These are phyloP conservation scores for Exophiala calicioides DNA, from an alignment of 2,329 filamentous ascomycete species.

Conservation along the genomic window DNA sequence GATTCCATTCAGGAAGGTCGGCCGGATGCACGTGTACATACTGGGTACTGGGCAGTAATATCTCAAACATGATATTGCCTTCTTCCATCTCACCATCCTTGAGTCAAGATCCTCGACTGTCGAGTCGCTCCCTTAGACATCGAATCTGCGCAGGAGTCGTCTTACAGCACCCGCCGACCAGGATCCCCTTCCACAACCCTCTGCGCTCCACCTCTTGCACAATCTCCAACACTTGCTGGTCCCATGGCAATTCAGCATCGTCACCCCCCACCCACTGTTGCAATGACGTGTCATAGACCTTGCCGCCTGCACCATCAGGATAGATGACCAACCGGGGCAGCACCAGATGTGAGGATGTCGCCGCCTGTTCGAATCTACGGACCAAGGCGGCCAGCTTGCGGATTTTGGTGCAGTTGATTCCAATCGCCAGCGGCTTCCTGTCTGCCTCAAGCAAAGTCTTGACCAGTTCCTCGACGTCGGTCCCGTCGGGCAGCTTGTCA, in stretches of 20 bases:
- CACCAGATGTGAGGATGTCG: constrained; percentile 38
- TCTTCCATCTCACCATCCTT: no score
- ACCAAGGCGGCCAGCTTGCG: constrained; percentile 36
- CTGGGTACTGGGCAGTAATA: no score
- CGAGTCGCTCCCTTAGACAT: constrained; percentile 30
- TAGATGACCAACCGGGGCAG: constrained; percentile 62
- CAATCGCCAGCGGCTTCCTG: constrained; percentile 60
- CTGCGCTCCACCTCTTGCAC: constrained; percentile 26
- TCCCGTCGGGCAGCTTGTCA: constrained; percentile 60
- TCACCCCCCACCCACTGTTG: constrained; percentile 57
- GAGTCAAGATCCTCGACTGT: no score
- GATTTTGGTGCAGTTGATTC: constrained; percentile 64
- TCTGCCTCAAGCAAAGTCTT: constrained; percentile 37
- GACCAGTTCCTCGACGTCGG: constrained; percentile 47
- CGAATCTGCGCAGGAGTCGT: constrained; percentile 41
- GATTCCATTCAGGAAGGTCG: no score
- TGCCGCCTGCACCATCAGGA: constrained; percentile 68
- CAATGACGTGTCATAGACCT: constrained; percentile 65
- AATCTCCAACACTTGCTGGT: constrained; percentile 36
- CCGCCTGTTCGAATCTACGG: constrained; percentile 39
- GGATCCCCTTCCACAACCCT: constrained; percentile 31
- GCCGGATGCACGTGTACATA: no score
- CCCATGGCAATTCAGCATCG: constrained; percentile 33
- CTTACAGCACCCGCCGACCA: constrained; percentile 52
- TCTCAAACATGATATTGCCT: no score